Evolutionary conservation across 2,329 filamentous ascomycete species (phyloP).

Genomic region (Diplodia sapinea): DNA sequence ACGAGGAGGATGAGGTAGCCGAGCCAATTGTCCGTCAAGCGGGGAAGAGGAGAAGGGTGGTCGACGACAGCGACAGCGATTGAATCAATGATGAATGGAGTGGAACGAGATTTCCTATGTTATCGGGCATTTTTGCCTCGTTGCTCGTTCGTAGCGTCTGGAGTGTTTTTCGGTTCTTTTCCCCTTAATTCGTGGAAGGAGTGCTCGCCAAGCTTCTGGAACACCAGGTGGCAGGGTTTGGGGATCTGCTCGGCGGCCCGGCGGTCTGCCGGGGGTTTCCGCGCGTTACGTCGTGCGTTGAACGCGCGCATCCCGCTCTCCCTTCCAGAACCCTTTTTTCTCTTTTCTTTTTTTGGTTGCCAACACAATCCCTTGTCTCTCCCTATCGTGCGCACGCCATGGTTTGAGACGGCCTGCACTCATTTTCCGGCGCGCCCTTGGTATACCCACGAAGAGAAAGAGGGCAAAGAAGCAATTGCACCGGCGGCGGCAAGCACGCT

Average conservation of each 20-base stretch:
- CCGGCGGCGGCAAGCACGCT: background rate
- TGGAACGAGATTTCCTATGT: background rate
- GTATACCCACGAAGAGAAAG: background rate
- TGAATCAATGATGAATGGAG: background rate
- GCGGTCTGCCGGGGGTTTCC: background rate
- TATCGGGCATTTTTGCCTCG: background rate
- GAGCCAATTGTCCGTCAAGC: background rate
- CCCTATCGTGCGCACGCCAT: background rate
- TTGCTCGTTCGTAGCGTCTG: background rate
- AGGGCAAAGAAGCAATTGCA: background rate
- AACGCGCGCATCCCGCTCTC: conserved; percentile 12
- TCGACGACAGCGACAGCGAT: conserved; percentile 28
- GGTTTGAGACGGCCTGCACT: conserved; percentile 3
- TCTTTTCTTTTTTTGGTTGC: background rate
- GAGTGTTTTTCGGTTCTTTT: background rate
- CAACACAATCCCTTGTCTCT: conserved; percentile 5
- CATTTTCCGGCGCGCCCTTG: conserved; percentile 2
- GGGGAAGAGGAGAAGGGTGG: conserved; percentile 17
- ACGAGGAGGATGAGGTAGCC: background rate
- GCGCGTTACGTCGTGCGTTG: conserved; percentile 16
- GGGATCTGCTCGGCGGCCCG: conserved; percentile 6
- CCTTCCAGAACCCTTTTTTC: conserved; percentile 13
- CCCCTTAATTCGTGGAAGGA: conserved; percentile 9
- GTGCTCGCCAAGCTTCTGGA: conserved; percentile 12
- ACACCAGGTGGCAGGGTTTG: background rate